Conservation (phyloP, 306 rosid genomes). For the Arachis stenosperma region DNA sequence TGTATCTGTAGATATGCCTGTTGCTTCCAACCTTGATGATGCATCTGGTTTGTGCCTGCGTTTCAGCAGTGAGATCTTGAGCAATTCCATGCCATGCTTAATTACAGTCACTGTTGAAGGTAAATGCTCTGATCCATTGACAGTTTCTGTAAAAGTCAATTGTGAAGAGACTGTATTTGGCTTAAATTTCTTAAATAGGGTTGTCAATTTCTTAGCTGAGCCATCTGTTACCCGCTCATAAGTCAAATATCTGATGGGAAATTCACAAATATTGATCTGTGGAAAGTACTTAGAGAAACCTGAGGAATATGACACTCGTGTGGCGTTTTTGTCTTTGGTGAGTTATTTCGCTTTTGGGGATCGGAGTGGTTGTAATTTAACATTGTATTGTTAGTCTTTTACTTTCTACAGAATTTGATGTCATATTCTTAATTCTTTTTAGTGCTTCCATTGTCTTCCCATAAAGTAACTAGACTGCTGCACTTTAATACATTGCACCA, state of each 20-base stretch:
- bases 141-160: conserved; percentile 71
- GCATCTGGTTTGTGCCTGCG: conserved; percentile 92
- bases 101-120: conserved; percentile 77
- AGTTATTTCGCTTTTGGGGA: conserved; percentile 1
- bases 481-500: conserved; percentile 3
- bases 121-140: conserved; percentile 82
- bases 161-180: conserved; percentile 97
- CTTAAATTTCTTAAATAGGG: conserved; percentile 84
- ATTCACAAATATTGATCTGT: conserved; percentile 34
- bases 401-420: not conserved
- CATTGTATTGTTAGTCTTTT: conserved; percentile 3
- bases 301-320: conserved; percentile 14
- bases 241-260: conserved; percentile 29
- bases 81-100: conserved; percentile 79
- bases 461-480: conserved; percentile 13
- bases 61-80: conserved; percentile 78
- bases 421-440: conserved; percentile 17
- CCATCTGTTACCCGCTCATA: conserved; percentile 50
- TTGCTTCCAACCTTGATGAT: conserved; percentile 71
- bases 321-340: conserved; percentile 10
- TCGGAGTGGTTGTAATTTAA: not conserved
- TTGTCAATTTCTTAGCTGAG: conserved; percentile 74
- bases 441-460: not conserved
- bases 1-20: conserved; percentile 85
- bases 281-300: conserved; percentile 16